A percentile compares a stretch with the other conserved stretches of the same genome.
These are phyloP conservation scores for Trichoderma atrobrunneum DNA, from an alignment of 2,329 filamentous ascomycete genomes.

Conservation along the genomic window DNA sequence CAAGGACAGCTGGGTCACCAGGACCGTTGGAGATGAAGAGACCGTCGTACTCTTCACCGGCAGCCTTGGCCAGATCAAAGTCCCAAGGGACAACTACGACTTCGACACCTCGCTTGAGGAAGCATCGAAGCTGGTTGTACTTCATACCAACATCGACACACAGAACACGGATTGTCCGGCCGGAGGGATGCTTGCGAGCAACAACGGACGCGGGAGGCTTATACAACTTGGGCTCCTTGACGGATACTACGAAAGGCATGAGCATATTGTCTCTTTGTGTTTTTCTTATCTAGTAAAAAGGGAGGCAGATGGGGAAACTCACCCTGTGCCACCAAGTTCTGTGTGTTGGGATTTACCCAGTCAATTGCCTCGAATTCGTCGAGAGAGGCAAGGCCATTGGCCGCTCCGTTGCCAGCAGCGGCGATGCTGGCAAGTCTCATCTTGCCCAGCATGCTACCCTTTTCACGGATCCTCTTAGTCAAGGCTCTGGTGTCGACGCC, in stretches of 20 bases:
- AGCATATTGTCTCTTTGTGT: slow-evolving; percentile 33
- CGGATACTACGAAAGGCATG: slow-evolving; percentile 67
- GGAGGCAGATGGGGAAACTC: slow-evolving; percentile 42
- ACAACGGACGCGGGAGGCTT: slow-evolving; percentile 69
- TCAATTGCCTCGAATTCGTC: slow-evolving; percentile 72
- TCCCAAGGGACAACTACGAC: slow-evolving; percentile 95
- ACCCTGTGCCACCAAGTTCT: slow-evolving; percentile 95
- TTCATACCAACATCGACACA: slow-evolving; percentile 98
- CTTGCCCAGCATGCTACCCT: slow-evolving; percentile 94
- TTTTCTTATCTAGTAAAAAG: slow-evolving; percentile 1
- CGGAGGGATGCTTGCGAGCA: slow-evolving; percentile 82
- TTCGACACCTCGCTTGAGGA: slow-evolving; percentile 87
- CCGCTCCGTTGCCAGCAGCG: slow-evolving; percentile 44
- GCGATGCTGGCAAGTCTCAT: slow-evolving; percentile 67
- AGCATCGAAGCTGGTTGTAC: slow-evolving; percentile 94
- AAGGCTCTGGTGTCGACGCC: slow-evolving; percentile 90
- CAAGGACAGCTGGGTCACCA: slow-evolving; percentile 86
- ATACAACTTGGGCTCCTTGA: slow-evolving; percentile 82
- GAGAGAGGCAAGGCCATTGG: slow-evolving; percentile 35
- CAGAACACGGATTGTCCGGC: slow-evolving; percentile 79
- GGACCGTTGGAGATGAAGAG: slow-evolving; percentile 98
- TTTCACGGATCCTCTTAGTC: slow-evolving; percentile 89
- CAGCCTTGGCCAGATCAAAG: slow-evolving; percentile 78
- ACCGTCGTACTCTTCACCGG: slow-evolving; percentile 85
- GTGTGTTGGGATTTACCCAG: slow-evolving; percentile 88